Evolutionary conservation across 2,329 filamentous ascomycete genomes (phyloP), one percentile per base, ranked within the genome.

Genomic region (Colletotrichum liriopes): DNA sequence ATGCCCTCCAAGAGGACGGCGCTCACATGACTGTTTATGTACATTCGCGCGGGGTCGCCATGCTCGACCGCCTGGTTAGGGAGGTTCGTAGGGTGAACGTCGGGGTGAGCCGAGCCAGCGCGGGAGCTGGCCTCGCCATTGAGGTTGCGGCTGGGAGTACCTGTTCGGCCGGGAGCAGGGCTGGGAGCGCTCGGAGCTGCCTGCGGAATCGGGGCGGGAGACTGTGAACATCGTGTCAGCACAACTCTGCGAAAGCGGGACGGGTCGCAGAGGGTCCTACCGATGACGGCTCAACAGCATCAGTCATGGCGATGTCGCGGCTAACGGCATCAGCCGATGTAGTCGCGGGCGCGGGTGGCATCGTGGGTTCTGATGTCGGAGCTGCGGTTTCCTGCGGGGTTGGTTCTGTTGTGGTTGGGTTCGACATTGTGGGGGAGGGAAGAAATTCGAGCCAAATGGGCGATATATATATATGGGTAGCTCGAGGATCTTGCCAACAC

Each of bases 1-100:
- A 95, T 93, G 32, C 92, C 93, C 77, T 94, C 92, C 49, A 94
- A 82, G 70, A 95, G 78, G 35, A 89, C 87, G 0, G 89, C 89
- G 0, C 92, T 93, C 51, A 95, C 88, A 76, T 91, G 93, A 60
- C 87, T 86, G 78, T 94, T 94, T 76, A 95, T 82, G 79, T 94
- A 95, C 77, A 90, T 88, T 55, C 93, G 88, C 6, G 90, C 90
- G 0, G 91, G 90, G 29, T 92, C 93, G 58, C 93, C 92, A 77
- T 94, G 91, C 1, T 87, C 82, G 1, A 89, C 86, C 18, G 90
- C 87, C 77, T 92, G 88, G 16, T 86, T 81, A 1, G 91, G 91
- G 80, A 92, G 87, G 47, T 64, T 69, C n/a, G 83, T 81, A 75
- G 84, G 85, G 35, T 81, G 81, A 5, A 84, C 75, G 72, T 91